Base-by-base conservation (phyloP, 495 filamentous ascomycete genomes). In the Talaromyces ruber region DNA sequence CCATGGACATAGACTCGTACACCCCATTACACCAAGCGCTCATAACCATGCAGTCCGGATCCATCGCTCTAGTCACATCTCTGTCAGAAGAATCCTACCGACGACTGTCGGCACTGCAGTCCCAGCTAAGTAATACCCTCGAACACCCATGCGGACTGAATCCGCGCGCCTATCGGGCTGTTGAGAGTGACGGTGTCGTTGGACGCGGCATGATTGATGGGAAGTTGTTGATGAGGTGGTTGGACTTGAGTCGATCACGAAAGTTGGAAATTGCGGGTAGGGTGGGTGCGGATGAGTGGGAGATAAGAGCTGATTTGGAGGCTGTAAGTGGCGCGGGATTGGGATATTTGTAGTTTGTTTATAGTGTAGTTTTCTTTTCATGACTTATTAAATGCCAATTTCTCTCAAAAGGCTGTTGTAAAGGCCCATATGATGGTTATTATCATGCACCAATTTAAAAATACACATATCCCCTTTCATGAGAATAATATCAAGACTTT, bases 31-130 rank as follows among this genome's bases (percentile, higher is more conserved):
- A 88, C 37, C 82, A 90, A 64, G 76, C 88, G 54, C 84, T 98
- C 39, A 76, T 88, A 52, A 83, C 89, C 7, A 87, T 86, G 0
- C 80, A 82, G 6, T 88, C 89, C 3, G 94, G 94, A 64, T 78
- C 84, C 30, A 72, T 98, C 34, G 83, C 88, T 18, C 81, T 94
- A 39, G 78, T 98, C 12, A 88, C 88, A 0, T 83, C 92, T 4
- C 80, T 98, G 11, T 74, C 87, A 1, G 92, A 97, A 74, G 76
- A 89, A 18, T 76, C 85, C 16, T 97, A 97, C 73, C 89, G 93
- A 21, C 86, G 92, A 0, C 81, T 98, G 18, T 86, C 84, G 9
- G 87, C 89, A n/a, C 78, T 98, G 8, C 85, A 92, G 37, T 88
- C 84, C 2, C 91, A 96, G 66, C 78, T 98, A 4, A 80, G 83